A percentile compares a stretch with the other conserved stretches of the same genome.
Conservation (phyloP, 495 filamentous ascomycete genomes). For the Tuber aestivum region DNA sequence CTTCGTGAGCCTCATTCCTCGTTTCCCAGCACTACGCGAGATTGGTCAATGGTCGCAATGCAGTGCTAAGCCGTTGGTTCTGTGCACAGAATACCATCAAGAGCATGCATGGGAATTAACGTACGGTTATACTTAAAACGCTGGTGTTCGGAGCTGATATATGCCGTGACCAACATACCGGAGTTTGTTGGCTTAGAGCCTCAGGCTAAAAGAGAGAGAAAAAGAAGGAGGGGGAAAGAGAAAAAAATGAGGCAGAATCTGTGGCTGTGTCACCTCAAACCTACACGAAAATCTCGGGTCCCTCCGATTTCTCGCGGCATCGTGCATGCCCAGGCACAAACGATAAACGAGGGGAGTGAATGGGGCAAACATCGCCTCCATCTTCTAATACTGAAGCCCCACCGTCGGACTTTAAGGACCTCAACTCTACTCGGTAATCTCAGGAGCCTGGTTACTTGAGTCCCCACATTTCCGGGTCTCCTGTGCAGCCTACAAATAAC, state of each 20-base stretch:
- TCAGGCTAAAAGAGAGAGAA: background rate
- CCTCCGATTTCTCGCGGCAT: constrained; percentile 1
- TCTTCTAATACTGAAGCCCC: background rate
- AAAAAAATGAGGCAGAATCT: background rate
- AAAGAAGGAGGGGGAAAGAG: background rate
- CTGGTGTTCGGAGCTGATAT: background rate
- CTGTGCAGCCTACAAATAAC: background rate
- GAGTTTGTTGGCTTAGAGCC: background rate
- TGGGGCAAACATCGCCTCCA: background rate
- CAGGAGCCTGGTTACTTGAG: background rate
- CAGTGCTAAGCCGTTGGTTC: background rate
- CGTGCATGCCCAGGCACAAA: constrained; percentile 1
- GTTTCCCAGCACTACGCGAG: background rate
- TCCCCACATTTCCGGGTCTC: background rate
- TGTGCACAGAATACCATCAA: background rate
- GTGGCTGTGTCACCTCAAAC: background rate
- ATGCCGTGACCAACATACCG: background rate
- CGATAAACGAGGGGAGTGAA: background rate
- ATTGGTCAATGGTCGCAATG: background rate
- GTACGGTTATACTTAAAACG: background rate
- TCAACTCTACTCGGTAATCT: background rate
- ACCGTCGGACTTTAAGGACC: background rate
- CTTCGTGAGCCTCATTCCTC: background rate
- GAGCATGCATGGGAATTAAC: background rate
- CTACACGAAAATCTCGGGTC: background rate